A percentile compares a stretch with the other conserved stretches of the same genome.
Conservation (phyloP, 2,329 filamentous ascomycete genomes). For the Penicillium sp. region DNA sequence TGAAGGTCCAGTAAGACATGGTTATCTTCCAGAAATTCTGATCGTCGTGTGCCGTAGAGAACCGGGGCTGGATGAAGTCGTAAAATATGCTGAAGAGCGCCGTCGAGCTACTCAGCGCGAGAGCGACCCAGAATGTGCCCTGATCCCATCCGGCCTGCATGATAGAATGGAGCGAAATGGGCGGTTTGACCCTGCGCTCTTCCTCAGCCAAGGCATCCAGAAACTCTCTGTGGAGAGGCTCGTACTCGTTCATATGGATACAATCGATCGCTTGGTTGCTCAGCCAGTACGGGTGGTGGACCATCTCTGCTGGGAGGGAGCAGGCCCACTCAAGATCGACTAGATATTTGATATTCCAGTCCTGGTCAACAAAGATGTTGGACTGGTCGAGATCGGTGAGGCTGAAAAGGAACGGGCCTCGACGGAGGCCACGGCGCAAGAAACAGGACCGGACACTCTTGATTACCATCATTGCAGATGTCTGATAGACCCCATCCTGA, state of each 20-base stretch:
- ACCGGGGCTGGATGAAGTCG: no score
- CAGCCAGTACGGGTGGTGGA: conserved; percentile 30
- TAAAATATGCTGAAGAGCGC: no score
- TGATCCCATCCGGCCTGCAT: no score
- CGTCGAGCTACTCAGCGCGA: no score
- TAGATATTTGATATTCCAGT: conserved; percentile 31
- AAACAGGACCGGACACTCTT: conserved; percentile 5
- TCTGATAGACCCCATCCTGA: conserved; percentile 25
- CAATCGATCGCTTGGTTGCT: conserved; percentile 25
- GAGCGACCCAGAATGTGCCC: no score
- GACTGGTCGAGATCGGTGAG: conserved; percentile 49
- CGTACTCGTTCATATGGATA: conserved; percentile 23
- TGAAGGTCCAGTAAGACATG: no score
- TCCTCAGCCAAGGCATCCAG: conserved; percentile 19
- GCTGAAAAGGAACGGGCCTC: conserved; percentile 20
- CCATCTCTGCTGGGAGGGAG: conserved; percentile 28
- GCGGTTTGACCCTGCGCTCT: no score
- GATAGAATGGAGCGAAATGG: no score
- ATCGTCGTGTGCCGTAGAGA: no score
- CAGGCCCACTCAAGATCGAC: conserved; percentile 27
- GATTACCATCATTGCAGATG: conserved; percentile 21
- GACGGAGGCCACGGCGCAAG: conserved; percentile 1
- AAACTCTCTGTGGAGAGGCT: conserved; percentile 23
- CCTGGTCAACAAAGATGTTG: conserved; percentile 33
- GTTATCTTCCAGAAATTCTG: no score